Percentiles rank a stretch among this genome's conserved stretches.
Evolutionary conservation across 176 grass and related monocot species (phyloP).

Genomic region (Zea mays): Zm-B73-REFERENCE-NAM-5.0 NC_050102.1:30134001-30134500

Average conservation of each 20-base stretch:
- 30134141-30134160: not conserved
- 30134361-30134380: not conserved
- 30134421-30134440: not conserved
- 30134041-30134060: not conserved
- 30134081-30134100: not conserved
- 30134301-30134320: not conserved
- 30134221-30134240: too few species aligned
- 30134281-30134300: not conserved
- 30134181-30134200: not conserved
- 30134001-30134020: not conserved
- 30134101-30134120: not conserved
- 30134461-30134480: not conserved
- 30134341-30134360: not conserved
- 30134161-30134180: not conserved
- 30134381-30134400: too few species aligned
- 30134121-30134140: not conserved
- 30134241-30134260: too few species aligned
- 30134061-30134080: not conserved
- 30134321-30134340: not conserved
- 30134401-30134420: not conserved
- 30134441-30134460: not conserved
- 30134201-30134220: not conserved
- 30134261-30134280: not conserved
- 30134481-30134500: not conserved
- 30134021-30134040: not conserved